Base-by-base conservation (phyloP, 768 basidiomycete genomes). In the Lactifluus hygrophoroides region DNA sequence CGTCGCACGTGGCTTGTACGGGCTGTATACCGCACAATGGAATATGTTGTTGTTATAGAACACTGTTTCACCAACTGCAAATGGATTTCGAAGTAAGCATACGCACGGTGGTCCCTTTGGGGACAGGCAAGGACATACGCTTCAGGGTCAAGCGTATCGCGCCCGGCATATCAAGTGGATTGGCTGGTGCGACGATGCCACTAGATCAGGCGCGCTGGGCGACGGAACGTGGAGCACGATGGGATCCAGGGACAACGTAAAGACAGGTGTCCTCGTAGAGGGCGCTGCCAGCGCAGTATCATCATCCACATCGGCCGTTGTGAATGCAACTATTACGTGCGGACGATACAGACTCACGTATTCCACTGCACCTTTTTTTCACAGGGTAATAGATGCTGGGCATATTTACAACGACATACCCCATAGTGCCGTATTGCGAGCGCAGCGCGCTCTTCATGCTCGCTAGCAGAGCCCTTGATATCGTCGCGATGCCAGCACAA, bases 401-500 rank as follows among this genome's bases (percentile, higher is more conserved):
- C 6, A 19, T 10, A n/a, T n/a, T n/a, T n/a, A n/a, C 13, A 13
- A 17, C 34, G n/a, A 38, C 48, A 21, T 73, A 87, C 87, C 2
- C 87, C 88, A 65, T 81, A 76, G 51, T 84, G 80, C 79, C 83
- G 85, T 32, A 77, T 69, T 9, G 70, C 69, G 2, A 91, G 77
- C 5, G 82, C 82, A 10, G 70, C 67, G 1, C 66, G 68, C 64
- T 90, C 89, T 61, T 90, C 84, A 13, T 83, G 80, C 17, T 74
- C 68, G 0, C 73, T 77, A 0, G 82, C 85, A 21, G 75, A 72
- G 65, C 82, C 83, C 28, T 69, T 72, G 5, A 91, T 77, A 68
- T 88, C 88, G 61, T 90, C 89, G 2, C 88, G 79, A 68, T 90
- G 89, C n/a, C n/a, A n/a, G n/a, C n/a, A n/a, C n/a, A n/a, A n/a